phyloP scores from a whole-genome alignment of 2,329 filamentous ascomycete species.

The Cercospora zeae-maydis region DNA sequence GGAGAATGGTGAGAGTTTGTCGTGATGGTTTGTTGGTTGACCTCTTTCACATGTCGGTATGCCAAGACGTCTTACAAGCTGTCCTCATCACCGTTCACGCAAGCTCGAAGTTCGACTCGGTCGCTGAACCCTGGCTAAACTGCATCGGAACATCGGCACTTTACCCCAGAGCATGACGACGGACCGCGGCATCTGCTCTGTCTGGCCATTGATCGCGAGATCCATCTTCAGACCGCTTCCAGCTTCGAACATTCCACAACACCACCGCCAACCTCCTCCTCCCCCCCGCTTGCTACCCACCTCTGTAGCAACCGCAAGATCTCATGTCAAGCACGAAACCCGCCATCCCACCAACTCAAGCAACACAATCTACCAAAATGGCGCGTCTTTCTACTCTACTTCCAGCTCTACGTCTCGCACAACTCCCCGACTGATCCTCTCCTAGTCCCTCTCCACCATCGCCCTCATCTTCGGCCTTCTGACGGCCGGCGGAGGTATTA shows the following conservation, averaged over 20 bases:
- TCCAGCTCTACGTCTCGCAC: not conserved
- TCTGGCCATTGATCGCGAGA: constrained; percentile 4
- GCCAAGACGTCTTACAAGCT: constrained; percentile 6
- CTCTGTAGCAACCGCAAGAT: not conserved
- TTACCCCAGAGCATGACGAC: constrained; percentile 3
- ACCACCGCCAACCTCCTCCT: not conserved
- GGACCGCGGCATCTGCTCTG: not conserved
- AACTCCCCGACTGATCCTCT: not conserved
- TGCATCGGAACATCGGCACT: constrained; percentile 4
- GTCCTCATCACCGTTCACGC: too few relatives aligned
- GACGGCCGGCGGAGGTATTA: constrained; percentile 81
- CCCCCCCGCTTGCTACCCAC: not conserved
- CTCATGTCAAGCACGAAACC: constrained; percentile 14
- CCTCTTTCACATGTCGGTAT: constrained; percentile 4
- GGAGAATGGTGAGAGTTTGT: not conserved
- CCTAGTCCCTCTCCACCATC: constrained; percentile 43
- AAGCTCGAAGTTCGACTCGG: not conserved
- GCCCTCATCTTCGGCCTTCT: constrained; percentile 76
- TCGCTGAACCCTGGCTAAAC: constrained; percentile 3
- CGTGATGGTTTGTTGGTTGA: not conserved
- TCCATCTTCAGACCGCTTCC: not conserved
- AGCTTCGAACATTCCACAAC: not conserved
- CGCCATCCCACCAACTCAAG: constrained; percentile 8
- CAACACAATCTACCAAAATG: constrained; percentile 8
- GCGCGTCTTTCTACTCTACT: not conserved